Conservation (phyloP, 495 filamentous ascomycete genomes). For the Penicillium salamii region DNA sequence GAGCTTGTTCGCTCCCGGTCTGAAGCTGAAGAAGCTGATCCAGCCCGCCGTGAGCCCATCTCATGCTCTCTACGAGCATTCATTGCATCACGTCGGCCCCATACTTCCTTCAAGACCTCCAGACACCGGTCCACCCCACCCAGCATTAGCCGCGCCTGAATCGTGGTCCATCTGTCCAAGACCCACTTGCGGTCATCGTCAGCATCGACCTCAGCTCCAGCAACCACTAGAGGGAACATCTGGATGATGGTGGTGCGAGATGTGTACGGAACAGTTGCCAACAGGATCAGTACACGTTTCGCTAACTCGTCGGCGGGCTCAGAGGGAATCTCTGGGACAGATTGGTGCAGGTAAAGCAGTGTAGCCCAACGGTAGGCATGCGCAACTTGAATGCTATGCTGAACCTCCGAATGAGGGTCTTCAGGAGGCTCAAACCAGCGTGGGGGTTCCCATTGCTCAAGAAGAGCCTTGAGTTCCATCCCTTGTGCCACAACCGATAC, state of each 20-base stretch:
- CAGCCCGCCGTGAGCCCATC: slow-evolving; percentile 9
- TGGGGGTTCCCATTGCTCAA: slow-evolving; percentile 66
- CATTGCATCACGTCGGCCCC: slow-evolving; percentile 57
- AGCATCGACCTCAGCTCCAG: slow-evolving; percentile 64
- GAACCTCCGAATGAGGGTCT: slow-evolving; percentile 62
- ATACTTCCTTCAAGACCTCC: slow-evolving; percentile 72
- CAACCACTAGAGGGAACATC: slow-evolving; percentile 71
- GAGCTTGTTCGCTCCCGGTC: slow-evolving; percentile 3
- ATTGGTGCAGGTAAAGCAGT: slow-evolving; percentile 72
- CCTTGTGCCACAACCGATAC: slow-evolving; percentile 61
- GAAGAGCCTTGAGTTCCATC: slow-evolving; percentile 57
- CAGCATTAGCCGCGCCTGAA: slow-evolving; percentile 64
- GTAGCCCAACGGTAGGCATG: slow-evolving; percentile 78
- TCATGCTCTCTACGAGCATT: slow-evolving; percentile 31
- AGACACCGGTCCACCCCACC: slow-evolving; percentile 70
- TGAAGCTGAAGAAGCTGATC: slow-evolving; percentile 10
- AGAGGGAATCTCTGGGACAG: slow-evolving; percentile 72
- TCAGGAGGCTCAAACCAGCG: slow-evolving; percentile 58
- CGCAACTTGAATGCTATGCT: slow-evolving; percentile 68
- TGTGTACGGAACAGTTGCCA: slow-evolving; percentile 61
- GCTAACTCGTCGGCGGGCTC: slow-evolving; percentile 56
- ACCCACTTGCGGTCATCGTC: slow-evolving; percentile 69
- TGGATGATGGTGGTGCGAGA: slow-evolving; percentile 71
- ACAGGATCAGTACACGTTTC: slow-evolving; percentile 56
- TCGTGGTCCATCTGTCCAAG: slow-evolving; percentile 58